Conservation (phyloP, 2,329 filamentous ascomycete species). For the Macrophomina tecta region DNA sequence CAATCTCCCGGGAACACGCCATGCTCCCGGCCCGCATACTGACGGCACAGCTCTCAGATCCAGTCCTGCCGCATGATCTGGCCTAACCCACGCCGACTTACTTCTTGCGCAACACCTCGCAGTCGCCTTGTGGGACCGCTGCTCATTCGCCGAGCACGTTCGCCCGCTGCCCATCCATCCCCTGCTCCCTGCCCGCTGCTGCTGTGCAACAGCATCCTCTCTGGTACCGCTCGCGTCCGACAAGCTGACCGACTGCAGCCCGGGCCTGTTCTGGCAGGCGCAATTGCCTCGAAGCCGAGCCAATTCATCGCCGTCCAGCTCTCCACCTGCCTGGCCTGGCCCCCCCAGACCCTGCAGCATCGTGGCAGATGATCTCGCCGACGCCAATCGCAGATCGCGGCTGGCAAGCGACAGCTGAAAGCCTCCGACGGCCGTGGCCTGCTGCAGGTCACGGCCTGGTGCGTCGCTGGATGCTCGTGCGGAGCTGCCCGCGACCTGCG, state of each 20-base stretch:
- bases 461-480: constrained; percentile 12
- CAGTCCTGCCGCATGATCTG: constrained; percentile 23
- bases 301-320: neutral
- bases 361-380: constrained; percentile 24
- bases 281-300: neutral
- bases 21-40: constrained; percentile 25
- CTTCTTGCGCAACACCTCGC: constrained; percentile 4
- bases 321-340: neutral
- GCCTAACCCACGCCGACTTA: neutral
- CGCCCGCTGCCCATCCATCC: neutral
- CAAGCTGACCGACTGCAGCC: constrained; percentile 16
- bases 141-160: constrained; percentile 6
- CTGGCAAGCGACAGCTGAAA: constrained; percentile 11
- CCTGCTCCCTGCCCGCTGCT: neutral
- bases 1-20: constrained; percentile 24
- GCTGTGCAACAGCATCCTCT: neutral
- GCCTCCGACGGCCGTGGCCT: constrained; percentile 1
- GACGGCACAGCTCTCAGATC: constrained; percentile 26
- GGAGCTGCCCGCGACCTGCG: neutral
- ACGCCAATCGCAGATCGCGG: constrained; percentile 8
- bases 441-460: constrained; percentile 23
- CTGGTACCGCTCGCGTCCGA: neutral
- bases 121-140: neutral
- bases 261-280: constrained; percentile 20
- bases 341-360: constrained; percentile 10